phyloP scores from a whole-genome alignment of 164 flowering plant species.

The Litsea cubeba region DNA sequence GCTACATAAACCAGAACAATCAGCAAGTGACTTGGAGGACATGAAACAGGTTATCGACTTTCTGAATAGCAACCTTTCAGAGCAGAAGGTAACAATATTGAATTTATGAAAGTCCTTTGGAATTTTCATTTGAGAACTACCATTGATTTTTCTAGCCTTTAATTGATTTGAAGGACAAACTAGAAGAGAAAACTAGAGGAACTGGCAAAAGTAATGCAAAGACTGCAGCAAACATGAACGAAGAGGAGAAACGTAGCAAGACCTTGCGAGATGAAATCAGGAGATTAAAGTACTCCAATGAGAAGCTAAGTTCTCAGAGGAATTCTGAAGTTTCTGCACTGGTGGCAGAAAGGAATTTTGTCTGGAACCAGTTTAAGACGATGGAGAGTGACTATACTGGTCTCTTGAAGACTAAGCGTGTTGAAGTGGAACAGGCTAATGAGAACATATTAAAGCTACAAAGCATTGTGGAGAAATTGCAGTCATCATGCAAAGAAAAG shows the following conservation, averaged over 20 bases:
- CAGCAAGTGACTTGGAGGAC: slow-evolving; percentile 44
- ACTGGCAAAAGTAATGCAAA: slow-evolving; percentile 9
- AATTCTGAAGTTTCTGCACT: slow-evolving; percentile 58
- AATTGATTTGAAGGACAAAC: slow-evolving; percentile 22
- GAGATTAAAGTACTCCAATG: slow-evolving; percentile 42
- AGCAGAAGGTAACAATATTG: slow-evolving; percentile 23
- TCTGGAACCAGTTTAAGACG: slow-evolving; percentile 65
- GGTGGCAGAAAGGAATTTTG: slow-evolving; percentile 59
- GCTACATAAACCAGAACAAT: slow-evolving; percentile 31
- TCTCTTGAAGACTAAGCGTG: slow-evolving; percentile 34
- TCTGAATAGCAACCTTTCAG: slow-evolving; percentile 28
- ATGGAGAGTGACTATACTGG: slow-evolving; percentile 43
- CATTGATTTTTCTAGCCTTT: background rate
- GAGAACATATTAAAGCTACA: slow-evolving; percentile 44
- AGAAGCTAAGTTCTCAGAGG: slow-evolving; percentile 45
- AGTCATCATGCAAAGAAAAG: slow-evolving; percentile 45
- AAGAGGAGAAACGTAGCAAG: slow-evolving; percentile 12
- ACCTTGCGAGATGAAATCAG: slow-evolving; percentile 37
- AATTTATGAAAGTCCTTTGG: background rate
- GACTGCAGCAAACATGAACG: slow-evolving; percentile 13
- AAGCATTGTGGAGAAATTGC: slow-evolving; percentile 42
- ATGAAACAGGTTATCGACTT: slow-evolving; percentile 39
- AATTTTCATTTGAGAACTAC: background rate
- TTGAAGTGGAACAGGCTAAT: slow-evolving; percentile 49
- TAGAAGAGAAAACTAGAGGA: slow-evolving; percentile 10